Conservation (phyloP, 176 grass and related monocot species). For the maize (Zea mays) region DNA sequence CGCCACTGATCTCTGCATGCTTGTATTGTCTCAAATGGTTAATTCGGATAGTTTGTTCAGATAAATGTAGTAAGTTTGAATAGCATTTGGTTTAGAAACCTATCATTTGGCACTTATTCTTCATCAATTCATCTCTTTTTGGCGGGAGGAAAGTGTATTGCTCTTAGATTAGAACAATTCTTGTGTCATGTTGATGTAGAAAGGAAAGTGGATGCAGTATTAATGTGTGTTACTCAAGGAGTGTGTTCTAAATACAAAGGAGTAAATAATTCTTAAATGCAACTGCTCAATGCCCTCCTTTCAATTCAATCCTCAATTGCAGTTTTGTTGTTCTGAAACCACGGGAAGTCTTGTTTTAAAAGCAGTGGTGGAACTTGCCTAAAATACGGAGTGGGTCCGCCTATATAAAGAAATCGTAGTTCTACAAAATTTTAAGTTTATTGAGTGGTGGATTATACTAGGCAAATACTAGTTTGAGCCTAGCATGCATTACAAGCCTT, state of each 20-base stretch:
- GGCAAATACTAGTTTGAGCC: background rate
- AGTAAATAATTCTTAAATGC: background rate
- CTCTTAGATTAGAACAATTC: background rate
- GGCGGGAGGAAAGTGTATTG: background rate
- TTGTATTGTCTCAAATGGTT: no score
- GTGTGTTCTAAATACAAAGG: conserved; percentile 1
- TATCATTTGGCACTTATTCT: background rate
- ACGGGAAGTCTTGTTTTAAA: background rate
- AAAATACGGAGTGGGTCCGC: background rate
- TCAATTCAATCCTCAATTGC: background rate
- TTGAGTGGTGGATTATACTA: background rate
- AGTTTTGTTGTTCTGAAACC: conserved; percentile 17
- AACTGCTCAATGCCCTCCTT: background rate
- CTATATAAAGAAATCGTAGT: background rate
- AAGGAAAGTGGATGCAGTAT: background rate
- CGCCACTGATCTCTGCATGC: background rate
- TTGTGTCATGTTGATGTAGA: background rate
- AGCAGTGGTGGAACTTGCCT: background rate
- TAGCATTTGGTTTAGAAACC: background rate
- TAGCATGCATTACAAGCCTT: background rate
- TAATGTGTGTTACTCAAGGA: conserved; percentile 5
- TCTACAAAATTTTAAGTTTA: background rate
- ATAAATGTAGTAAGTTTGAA: background rate
- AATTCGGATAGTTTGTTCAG: no score
- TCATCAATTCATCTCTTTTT: background rate